Conservation (phyloP, 1,284 basidiomycete species). For the Tilletiaria anomala region DNA sequence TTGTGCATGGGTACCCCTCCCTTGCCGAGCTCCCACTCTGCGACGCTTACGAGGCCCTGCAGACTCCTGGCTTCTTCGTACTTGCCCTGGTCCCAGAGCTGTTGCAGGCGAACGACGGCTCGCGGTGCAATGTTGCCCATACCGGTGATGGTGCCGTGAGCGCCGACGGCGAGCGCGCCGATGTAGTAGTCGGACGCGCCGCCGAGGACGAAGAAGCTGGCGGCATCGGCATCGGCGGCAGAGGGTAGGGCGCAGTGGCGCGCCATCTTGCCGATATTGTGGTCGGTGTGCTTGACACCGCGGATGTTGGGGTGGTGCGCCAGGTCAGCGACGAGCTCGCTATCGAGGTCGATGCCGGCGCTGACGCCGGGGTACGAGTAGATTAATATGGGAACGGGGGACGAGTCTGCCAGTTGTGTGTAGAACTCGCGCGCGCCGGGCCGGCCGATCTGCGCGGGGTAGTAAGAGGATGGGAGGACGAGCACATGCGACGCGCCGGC, state of each 20-base stretch:
- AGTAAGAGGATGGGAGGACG: no score
- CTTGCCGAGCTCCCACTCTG: no score
- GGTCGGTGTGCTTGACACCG: conserved; percentile 52
- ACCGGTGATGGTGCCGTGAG: conserved; percentile 38
- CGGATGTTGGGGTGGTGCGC: conserved; percentile 70
- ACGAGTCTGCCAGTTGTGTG: background rate
- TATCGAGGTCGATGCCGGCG: conserved; percentile 68
- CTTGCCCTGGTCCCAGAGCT: conserved; percentile 19
- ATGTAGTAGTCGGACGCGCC: conserved; percentile 50
- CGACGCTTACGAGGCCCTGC: no score
- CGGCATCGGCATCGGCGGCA: conserved; percentile 17
- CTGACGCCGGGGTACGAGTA: background rate
- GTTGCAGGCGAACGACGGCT: conserved; percentile 21
- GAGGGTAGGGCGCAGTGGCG: conserved; percentile 24
- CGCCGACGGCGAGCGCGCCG: conserved; percentile 46
- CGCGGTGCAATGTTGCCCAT: conserved; percentile 36
- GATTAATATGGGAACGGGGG: background rate
- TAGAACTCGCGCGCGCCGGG: no score
- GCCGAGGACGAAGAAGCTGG: conserved; percentile 32
- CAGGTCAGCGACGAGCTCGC: conserved; percentile 65
- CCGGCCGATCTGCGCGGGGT: no score
- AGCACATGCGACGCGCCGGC: no score
- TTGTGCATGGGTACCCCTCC: no score
- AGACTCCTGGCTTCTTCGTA: no score
- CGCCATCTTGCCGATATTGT: background rate